Evolutionary conservation across 2,329 filamentous ascomycete species (phyloP).

Genomic region (Raffaelea arxii): DNA sequence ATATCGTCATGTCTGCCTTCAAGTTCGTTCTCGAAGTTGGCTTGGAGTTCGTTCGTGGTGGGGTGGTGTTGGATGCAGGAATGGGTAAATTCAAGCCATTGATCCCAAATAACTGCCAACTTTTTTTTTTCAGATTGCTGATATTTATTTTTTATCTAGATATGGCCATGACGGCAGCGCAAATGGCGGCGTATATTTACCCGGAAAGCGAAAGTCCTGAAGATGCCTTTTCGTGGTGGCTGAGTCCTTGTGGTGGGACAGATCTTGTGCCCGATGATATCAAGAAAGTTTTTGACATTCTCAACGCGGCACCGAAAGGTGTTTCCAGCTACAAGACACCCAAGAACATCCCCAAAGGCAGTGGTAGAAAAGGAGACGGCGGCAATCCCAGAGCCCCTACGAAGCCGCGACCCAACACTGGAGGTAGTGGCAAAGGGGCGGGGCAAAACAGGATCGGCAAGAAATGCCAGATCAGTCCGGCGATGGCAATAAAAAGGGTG

Average conservation of each 20-base stretch:
- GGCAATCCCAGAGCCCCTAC: slow-evolving; percentile 8
- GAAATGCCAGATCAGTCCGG: slow-evolving; percentile 9
- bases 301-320: slow-evolving; percentile 7
- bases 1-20: slow-evolving; percentile 12
- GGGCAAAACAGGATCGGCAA: background rate
- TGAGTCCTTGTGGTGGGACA: slow-evolving; percentile 11
- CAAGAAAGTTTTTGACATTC: slow-evolving; percentile 13
- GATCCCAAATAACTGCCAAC: no score
- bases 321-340: slow-evolving; percentile 9
- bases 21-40: slow-evolving; percentile 10
- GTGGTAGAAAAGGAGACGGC: slow-evolving; percentile 10
- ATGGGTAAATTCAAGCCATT: no score
- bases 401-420: slow-evolving; percentile 1
- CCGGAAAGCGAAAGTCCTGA: slow-evolving; percentile 8
- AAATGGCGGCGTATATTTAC: slow-evolving; percentile 10
- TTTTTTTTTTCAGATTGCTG: background rate
- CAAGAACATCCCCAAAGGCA: slow-evolving; percentile 11
- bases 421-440: background rate
- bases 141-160: background rate
- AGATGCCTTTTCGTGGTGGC: slow-evolving; percentile 13
- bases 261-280: slow-evolving; percentile 13
- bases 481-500: background rate
- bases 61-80: slow-evolving; percentile 4
- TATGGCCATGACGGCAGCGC: slow-evolving; percentile 1
- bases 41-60: slow-evolving; percentile 3